Evolutionary conservation across 306 rosid genomes (phyloP).

Genomic region (Purshia tridentata): DNA sequence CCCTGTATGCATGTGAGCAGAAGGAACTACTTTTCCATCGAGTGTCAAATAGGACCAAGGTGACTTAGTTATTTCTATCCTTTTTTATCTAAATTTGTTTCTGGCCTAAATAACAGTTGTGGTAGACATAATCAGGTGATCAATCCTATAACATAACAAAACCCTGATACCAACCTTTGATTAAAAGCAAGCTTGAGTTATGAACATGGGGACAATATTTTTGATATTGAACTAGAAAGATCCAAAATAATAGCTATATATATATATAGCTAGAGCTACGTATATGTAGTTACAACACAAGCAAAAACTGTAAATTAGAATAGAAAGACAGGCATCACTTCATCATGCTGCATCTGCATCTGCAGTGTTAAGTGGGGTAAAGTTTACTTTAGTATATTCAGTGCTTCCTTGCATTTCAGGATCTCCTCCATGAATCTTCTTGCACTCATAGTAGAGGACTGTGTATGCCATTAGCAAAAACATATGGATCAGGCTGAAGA

Average conservation of each 20-base stretch:
- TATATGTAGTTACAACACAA: neutral
- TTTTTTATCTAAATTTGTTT: neutral
- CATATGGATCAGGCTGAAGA: neutral
- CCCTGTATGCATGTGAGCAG: neutral
- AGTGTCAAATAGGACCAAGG: neutral
- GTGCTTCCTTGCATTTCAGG: constrained; percentile 24
- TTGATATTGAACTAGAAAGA: too few relatives aligned
- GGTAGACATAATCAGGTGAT: too few relatives aligned
- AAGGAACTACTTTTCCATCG: neutral
- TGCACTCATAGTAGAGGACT: constrained; percentile 22
- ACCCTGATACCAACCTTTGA: too few relatives aligned
- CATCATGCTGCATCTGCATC: neutral
- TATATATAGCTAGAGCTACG: neutral
- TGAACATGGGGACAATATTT: too few relatives aligned
- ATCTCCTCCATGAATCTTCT: constrained; percentile 25
- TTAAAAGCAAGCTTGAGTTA: too few relatives aligned
- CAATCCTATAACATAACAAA: too few relatives aligned
- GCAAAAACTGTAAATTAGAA: neutral
- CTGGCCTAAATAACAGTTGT: neutral
- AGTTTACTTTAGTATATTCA: constrained; percentile 8
- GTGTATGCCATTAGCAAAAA: constrained; percentile 14
- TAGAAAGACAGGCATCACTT: neutral
- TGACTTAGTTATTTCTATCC: neutral
- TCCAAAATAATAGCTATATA: too few relatives aligned
- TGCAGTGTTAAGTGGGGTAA: neutral